Percentiles rank a stretch among this genome's conserved stretches.
These are phyloP conservation scores for Rhodosporidiobolus odoratus DNA, from an alignment of 768 basidiomycete genomes.

Conservation along the genomic window DNA sequence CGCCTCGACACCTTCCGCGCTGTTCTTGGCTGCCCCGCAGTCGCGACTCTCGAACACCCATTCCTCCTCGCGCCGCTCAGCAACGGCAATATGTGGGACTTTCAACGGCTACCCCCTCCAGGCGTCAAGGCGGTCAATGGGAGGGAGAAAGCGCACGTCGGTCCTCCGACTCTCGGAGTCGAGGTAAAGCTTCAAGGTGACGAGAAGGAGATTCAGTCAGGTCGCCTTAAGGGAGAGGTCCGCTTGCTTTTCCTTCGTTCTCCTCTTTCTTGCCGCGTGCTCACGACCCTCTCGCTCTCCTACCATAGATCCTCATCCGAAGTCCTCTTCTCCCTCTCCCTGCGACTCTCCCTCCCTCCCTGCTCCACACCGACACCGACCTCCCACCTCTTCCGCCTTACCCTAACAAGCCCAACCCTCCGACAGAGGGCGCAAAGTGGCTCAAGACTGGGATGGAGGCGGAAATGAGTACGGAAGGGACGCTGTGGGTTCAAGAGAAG, in stretches of 20 bases:
- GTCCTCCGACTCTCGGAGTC: constrained; percentile 19
- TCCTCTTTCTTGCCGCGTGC: neutral
- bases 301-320: constrained; percentile 27
- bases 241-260: neutral
- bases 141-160: constrained; percentile 15
- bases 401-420: neutral
- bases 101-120: constrained; percentile 29
- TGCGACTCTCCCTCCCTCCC: constrained; percentile 6
- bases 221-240: constrained; percentile 26
- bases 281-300: neutral
- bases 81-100: constrained; percentile 24
- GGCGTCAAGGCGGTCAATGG: neutral
- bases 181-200: constrained; percentile 28
- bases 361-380: constrained; percentile 8
- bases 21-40: constrained; percentile 25
- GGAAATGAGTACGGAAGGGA: constrained; percentile 31
- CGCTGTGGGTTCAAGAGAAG: constrained; percentile 23
- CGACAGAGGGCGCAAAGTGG: constrained; percentile 10
- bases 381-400: constrained; percentile 16
- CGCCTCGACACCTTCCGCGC: constrained; percentile 30
- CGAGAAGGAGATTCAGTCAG: constrained; percentile 13
- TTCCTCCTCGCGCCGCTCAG: constrained; percentile 22
- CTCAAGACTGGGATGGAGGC: constrained; percentile 30
- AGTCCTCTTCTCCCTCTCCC: constrained; percentile 23
- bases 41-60: constrained; percentile 18